phyloP scores from a whole-genome alignment of 768 basidiomycete genomes.

The Trametes cubensis region DNA sequence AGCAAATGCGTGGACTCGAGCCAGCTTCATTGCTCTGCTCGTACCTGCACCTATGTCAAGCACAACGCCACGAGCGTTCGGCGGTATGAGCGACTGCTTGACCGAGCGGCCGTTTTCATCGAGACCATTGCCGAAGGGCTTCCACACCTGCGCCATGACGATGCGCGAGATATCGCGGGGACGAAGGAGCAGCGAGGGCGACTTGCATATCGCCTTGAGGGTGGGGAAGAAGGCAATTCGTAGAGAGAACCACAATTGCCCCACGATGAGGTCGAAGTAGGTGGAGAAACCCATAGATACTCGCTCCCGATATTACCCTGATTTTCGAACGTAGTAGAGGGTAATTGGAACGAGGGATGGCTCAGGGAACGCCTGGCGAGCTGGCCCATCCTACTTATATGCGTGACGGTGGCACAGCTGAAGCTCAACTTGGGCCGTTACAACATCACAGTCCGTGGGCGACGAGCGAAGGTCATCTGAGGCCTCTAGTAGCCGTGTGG shows the following conservation, averaged over 20 bases:
- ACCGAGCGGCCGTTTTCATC: slow-evolving; percentile 45
- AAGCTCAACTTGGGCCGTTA: no score
- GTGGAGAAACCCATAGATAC: slow-evolving; percentile 50
- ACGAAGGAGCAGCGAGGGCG: slow-evolving; percentile 49
- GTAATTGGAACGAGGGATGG: no score
- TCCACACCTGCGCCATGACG: slow-evolving; percentile 66
- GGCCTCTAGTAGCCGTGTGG: no score
- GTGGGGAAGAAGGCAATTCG: slow-evolving; percentile 48
- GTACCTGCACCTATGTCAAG: slow-evolving; percentile 71
- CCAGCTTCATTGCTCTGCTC: background rate
- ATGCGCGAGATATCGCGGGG: slow-evolving; percentile 51
- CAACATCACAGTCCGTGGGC: no score
- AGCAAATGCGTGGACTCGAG: background rate
- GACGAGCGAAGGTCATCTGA: no score
- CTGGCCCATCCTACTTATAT: no score
- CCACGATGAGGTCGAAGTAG: slow-evolving; percentile 43
- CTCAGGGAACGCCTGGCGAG: no score
- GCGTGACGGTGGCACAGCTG: no score
- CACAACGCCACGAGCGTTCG: slow-evolving; percentile 59
- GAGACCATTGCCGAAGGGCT: slow-evolving; percentile 45
- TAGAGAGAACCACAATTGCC: slow-evolving; percentile 44
- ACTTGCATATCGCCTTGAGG: slow-evolving; percentile 40
- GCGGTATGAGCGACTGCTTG: slow-evolving; percentile 54
- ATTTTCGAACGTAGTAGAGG: no score
- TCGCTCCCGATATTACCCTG: no score